Evolutionary conservation across 441 rosid genomes (phyloP), one percentile per base, ranked within the genome.

Genomic region (Pelargonium myrrhifolium): DNA sequence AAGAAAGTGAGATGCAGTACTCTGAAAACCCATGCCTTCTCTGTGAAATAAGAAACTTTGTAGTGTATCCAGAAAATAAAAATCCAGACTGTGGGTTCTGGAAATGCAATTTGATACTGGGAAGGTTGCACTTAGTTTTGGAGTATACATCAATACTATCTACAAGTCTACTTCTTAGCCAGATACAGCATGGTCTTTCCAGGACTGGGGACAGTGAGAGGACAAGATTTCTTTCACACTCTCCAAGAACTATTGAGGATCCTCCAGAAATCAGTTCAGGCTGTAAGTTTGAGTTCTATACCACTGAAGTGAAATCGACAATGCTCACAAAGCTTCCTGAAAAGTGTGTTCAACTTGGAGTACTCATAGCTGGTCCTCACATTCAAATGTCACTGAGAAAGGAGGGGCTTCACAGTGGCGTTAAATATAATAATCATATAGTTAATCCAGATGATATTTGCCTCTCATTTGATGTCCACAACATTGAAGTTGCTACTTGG

Each of bases 291-390:
- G 84, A 80, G 70, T 64, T 62, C 60, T 82, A 47, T 77, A 71
- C 75, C 15, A 62, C 73, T 70, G 81, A 69, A 68, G 69, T 84
- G 72, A 85, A 85, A 78, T 72, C 15, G 77, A 68, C 63, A 61
- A 73, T 89, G 63, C 78, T 80, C 53, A 79, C 78, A 68, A 69
- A 83, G 73, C 80, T 87, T 72, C 93, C 90, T 14, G 87, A 84
- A 85, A 86, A 85, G 79, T 81, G 73, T 65, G 72, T 89, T 81
- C 85, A 87, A 78, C 79, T 90, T 76, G 96, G 86, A 74, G 81
- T 81, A 64, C 79, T 86, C 72, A 77, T 89, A 66, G 81, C 85
- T 55, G 97, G 98, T 68, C 96, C 96, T 69, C 82, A 71, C 61
- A 73, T 90, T 72, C 82, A 66, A 74, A 66, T 90, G 28, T 76